Conservation (phyloP, 768 basidiomycete species). For the Gautieria morchelliformis region DNA sequence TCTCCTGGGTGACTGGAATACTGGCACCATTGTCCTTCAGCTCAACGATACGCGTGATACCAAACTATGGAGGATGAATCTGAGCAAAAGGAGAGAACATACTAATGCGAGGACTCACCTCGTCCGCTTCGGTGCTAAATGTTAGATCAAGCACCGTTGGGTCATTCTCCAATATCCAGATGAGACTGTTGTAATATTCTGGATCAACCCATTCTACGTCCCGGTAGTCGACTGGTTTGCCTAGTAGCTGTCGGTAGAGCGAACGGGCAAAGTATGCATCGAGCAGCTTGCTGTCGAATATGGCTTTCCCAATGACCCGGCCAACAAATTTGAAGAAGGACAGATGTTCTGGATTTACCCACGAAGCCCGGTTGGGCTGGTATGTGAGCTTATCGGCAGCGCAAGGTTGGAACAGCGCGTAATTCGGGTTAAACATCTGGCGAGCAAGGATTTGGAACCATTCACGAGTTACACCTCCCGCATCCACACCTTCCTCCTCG, state of each 20-base stretch:
- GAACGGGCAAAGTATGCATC: conserved; percentile 98
- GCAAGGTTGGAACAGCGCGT: conserved; percentile 96
- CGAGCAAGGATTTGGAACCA: conserved; percentile 98
- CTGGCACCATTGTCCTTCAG: conserved; percentile 79
- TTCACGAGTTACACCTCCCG: conserved; percentile 94
- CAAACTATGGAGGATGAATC: conserved; percentile 48
- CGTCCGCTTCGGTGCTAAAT: conserved; percentile 94
- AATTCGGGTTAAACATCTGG: conserved; percentile 99
- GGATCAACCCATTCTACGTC: conserved; percentile 98
- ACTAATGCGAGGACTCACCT: conserved; percentile 41
- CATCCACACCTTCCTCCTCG: conserved; percentile 96
- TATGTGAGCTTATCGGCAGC: conserved; percentile 92
- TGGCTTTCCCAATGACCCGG: conserved; percentile 94
- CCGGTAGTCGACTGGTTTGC: conserved; percentile 88
- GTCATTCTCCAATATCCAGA: conserved; percentile 98
- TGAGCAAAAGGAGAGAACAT: conserved; percentile 10
- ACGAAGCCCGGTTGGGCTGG: conserved; percentile 89
- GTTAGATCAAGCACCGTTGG: conserved; percentile 78
- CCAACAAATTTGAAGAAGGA: conserved; percentile 99
- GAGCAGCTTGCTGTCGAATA: conserved; percentile 90
- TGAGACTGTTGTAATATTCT: conserved; percentile 94
- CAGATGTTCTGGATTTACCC: conserved; percentile 92
- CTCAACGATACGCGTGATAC: conserved; percentile 78
- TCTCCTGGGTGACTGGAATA: conserved; percentile 89
- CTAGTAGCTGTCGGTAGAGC: conserved; percentile 89